Conservation (phyloP, 75 land plant genomes). For the Picea glauca region DNA sequence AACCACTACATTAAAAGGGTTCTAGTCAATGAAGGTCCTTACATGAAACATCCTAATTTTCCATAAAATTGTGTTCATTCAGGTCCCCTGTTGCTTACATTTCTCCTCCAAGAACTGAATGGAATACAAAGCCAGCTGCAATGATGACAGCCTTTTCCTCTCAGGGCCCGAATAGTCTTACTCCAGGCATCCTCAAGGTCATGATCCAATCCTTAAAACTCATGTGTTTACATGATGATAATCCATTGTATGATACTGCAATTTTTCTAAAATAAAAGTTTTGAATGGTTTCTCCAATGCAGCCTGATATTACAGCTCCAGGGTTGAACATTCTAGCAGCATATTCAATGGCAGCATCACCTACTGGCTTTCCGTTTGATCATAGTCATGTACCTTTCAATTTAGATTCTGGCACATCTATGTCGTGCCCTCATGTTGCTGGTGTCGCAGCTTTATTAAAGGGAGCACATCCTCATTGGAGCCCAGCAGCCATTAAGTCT, state of each 20-base stretch:
- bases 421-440: slow-evolving; percentile 67
- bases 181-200: slow-evolving; percentile 64
- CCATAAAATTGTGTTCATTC: slow-evolving; percentile 5
- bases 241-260: not conserved
- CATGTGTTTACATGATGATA: not conserved
- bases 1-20: not conserved
- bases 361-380: not conserved
- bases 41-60: slow-evolving; percentile 4
- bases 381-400: slow-evolving; percentile 12
- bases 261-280: not conserved
- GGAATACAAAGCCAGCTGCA: slow-evolving; percentile 47
- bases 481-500: slow-evolving; percentile 69
- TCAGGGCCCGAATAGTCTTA: slow-evolving; percentile 51
- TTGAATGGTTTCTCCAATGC: not conserved
- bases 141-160: slow-evolving; percentile 64
- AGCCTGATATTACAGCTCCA: slow-evolving; percentile 21
- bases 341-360: not conserved
- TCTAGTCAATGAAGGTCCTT: too few species aligned
- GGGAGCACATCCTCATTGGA: slow-evolving; percentile 57
- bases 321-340: slow-evolving; percentile 18
- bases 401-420: slow-evolving; percentile 64
- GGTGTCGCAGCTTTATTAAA: slow-evolving; percentile 62
- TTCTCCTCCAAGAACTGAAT: slow-evolving; percentile 17
- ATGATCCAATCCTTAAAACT: not conserved
- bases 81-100: slow-evolving; percentile 48